A percentile compares a stretch with the other conserved stretches of the same genome.
These are phyloP conservation scores for Tolypocladium tundrense DNA, from an alignment of 2,329 filamentous ascomycete genomes.

Conservation along the genomic window DNA sequence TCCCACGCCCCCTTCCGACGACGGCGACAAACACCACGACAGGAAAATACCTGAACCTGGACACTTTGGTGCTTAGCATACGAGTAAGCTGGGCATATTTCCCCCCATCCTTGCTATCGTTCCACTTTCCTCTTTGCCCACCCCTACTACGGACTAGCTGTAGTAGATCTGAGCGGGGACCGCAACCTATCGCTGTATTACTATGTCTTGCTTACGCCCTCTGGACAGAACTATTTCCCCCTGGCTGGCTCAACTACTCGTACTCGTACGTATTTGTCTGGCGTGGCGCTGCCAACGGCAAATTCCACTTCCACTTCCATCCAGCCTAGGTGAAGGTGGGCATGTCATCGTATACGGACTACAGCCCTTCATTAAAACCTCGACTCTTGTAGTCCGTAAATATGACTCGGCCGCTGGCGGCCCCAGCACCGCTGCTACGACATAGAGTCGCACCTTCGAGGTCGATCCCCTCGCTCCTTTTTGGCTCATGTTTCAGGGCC, in stretches of 20 bases:
- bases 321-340: not conserved
- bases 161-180: not conserved
- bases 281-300: not conserved
- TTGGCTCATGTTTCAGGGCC: not conserved
- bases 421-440: not conserved
- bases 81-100: not conserved
- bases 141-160: not conserved
- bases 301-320: not conserved
- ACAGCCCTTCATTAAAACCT: not conserved
- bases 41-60: not conserved
- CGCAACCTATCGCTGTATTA: not conserved
- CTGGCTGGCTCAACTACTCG: not conserved
- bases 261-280: not conserved
- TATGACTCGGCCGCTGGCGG: not conserved
- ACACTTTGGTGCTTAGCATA: not conserved
- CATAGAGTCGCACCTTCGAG: not conserved
- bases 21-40: not conserved
- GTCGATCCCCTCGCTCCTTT: not conserved
- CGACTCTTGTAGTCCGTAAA: not conserved
- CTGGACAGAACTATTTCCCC: not conserved
- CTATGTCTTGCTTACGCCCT: not conserved
- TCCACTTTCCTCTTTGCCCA: slow-evolving; percentile 1
- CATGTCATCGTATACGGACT: not conserved
- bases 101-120: not conserved
- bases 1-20: not conserved